Evolutionary conservation across 352 stramenopile species (phyloP).

Genomic region (Globisporangium irregulare): DNA sequence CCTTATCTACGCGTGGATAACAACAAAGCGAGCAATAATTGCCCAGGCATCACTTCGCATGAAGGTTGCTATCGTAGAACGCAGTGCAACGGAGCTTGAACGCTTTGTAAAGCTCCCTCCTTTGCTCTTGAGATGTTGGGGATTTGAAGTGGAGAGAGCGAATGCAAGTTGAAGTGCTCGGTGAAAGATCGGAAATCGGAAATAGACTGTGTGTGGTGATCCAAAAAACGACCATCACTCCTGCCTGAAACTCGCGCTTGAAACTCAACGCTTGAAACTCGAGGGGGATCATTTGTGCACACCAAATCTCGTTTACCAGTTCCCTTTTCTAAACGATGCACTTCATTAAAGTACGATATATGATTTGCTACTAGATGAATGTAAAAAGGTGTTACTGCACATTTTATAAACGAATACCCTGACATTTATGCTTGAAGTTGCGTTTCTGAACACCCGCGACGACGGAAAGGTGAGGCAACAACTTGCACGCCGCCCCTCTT

Average conservation of each 20-base stretch:
- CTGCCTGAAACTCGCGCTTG: background rate
- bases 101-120: no score
- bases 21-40: background rate
- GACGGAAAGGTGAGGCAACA: background rate
- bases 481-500: background rate
- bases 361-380: background rate
- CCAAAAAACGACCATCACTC: background rate
- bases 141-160: background rate
- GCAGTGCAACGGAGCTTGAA: background rate
- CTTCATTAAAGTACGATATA: background rate
- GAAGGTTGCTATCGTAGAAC: background rate
- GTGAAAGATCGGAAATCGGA: background rate
- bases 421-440: background rate
- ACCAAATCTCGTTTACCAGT: background rate
- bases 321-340: background rate
- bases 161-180: background rate
- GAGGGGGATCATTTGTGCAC: background rate
- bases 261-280: no score
- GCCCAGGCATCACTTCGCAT: background rate
- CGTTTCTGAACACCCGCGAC: slow-evolving; percentile 1
- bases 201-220: background rate
- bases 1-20: background rate
- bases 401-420: background rate
- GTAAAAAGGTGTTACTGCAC: background rate
- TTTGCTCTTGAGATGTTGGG: no score